Percentiles rank a stretch among this genome's conserved stretches.
Conservation (phyloP, 2,329 filamentous ascomycete genomes). For the Alternaria arbusti region DNA sequence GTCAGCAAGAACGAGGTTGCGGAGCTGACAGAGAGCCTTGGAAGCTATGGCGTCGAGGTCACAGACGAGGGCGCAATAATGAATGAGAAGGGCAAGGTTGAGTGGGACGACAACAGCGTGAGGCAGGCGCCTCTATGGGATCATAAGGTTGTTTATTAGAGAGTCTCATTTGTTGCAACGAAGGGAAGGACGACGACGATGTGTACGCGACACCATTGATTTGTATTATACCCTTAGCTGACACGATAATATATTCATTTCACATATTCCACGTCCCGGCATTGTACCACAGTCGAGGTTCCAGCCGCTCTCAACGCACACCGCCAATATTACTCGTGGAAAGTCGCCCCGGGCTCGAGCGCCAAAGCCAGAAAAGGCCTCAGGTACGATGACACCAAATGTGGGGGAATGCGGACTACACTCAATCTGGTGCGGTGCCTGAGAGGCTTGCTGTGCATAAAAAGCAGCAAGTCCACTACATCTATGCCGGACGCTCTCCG, state of each 20-base stretch:
- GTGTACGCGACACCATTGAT: not conserved
- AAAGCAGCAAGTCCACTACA: not conserved
- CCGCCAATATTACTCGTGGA: not conserved
- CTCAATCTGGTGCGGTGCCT: not conserved
- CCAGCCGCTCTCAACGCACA: not conserved
- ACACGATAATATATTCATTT: not conserved
- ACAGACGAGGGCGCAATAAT: slow-evolving; percentile 55
- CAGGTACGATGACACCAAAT: not conserved
- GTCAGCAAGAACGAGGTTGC: slow-evolving; percentile 51
- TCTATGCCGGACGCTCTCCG: slow-evolving; percentile 1
- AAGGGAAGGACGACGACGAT: not conserved
- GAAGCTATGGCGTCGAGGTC: slow-evolving; percentile 44
- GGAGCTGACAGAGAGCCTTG: slow-evolving; percentile 43
- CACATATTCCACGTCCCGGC: not conserved
- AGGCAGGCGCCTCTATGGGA: slow-evolving; percentile 9
- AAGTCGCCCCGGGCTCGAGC: not conserved
- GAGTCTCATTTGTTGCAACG: not conserved
- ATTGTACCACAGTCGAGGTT: not conserved
- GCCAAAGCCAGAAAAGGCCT: not conserved
- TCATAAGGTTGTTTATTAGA: slow-evolving; percentile 2
- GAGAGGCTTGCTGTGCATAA: not conserved
- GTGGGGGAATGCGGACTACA: not conserved
- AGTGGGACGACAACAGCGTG: slow-evolving; percentile 40
- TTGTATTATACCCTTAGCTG: not conserved
- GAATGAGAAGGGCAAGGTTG: slow-evolving; percentile 53